Evolutionary conservation across 2,329 filamentous ascomycete species (phyloP), one percentile per base, ranked within the genome.

Genomic region (Nemania diffusa): DNA sequence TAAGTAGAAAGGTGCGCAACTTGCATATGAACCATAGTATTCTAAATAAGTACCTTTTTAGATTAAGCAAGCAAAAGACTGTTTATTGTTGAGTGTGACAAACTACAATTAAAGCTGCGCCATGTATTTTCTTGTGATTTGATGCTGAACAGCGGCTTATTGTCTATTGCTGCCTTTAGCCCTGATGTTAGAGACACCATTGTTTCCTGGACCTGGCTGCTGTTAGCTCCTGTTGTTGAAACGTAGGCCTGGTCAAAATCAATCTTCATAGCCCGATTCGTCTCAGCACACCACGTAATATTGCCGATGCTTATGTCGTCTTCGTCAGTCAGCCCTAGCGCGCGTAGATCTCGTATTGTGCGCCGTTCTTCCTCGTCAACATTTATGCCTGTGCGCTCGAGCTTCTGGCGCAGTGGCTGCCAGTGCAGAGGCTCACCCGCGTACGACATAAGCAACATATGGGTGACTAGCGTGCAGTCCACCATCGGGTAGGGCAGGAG

Each of bases 371-470:
- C 17, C 40, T 44, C 40, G 40, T 44, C 40, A 44, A 44, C 40
- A 44, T 44, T 44, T 44, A 44, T 44, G 40, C 40, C 40, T 44
- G 40, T 44, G 3, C 17, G 40, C 40, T 44, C 40, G 40, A 44
- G 40, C 40, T 44, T 44, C 40, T 44, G 40, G 40, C 40, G 40
- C 40, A 44, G 40, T n/a, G 40, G 40, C 15, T 20, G 15, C 40
- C 40, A 44, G 40, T 44, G 15, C 40, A 44, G 40, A 44, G 40
- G 40, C 40, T 44, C 40, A 44, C 40, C 40, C 17, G 17, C 40
- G 40, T 44, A 44, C 40, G 40, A 44, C 40, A 44, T 44, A 44
- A 44, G 40, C 17, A 44, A 44, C 40, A 44, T 44, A 44, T 44
- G 40, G 40, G 40, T 44, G 17, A 44, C 40, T 44, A 44, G 40